phyloP scores from a whole-genome alignment of 768 basidiomycete species.

The Serpula lacrymans region DNA sequence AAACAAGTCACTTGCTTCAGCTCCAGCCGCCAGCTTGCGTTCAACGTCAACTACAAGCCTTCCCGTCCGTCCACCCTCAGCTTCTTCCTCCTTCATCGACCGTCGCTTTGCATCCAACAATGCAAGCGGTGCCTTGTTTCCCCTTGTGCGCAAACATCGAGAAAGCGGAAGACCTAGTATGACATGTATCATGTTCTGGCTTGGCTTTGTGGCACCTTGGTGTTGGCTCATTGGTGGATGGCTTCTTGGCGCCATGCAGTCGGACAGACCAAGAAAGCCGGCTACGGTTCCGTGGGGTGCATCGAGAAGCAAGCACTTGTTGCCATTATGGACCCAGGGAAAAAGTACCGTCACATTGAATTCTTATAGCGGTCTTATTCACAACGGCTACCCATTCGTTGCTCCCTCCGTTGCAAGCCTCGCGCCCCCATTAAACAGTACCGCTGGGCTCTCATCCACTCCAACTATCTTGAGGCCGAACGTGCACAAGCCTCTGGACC shows the following conservation, averaged over 20 bases:
- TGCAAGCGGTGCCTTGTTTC: constrained; percentile 21
- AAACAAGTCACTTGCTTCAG: constrained; percentile 17
- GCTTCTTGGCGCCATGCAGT: constrained; percentile 45
- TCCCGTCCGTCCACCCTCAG: constrained; percentile 25
- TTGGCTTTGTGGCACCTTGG: constrained; percentile 69
- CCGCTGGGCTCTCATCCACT: constrained; percentile 16
- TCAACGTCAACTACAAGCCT: constrained; percentile 24
- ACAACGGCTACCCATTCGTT: constrained; percentile 58
- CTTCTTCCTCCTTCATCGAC: constrained; percentile 50
- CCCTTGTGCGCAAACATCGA: constrained; percentile 26
- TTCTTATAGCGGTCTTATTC: constrained; percentile 44
- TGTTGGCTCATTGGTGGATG: constrained; percentile 79
- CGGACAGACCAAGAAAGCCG: constrained; percentile 15
- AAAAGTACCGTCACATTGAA: constrained; percentile 42
- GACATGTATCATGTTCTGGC: constrained; percentile 66
- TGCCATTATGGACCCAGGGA: constrained; percentile 31
- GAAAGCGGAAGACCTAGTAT: constrained; percentile 21
- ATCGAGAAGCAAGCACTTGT: constrained; percentile 36
- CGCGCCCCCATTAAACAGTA: constrained; percentile 23
- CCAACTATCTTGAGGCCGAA: constrained; percentile 13
- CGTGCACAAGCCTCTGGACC: constrained; percentile 24
- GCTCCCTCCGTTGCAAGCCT: constrained; percentile 41
- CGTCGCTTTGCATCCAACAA: constrained; percentile 46
- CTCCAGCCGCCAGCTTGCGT: constrained; percentile 10
- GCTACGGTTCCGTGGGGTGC: constrained; percentile 40